Evolutionary conservation across 305 asterid species (phyloP).

Genomic region (Coffea humblotiana): DNA sequence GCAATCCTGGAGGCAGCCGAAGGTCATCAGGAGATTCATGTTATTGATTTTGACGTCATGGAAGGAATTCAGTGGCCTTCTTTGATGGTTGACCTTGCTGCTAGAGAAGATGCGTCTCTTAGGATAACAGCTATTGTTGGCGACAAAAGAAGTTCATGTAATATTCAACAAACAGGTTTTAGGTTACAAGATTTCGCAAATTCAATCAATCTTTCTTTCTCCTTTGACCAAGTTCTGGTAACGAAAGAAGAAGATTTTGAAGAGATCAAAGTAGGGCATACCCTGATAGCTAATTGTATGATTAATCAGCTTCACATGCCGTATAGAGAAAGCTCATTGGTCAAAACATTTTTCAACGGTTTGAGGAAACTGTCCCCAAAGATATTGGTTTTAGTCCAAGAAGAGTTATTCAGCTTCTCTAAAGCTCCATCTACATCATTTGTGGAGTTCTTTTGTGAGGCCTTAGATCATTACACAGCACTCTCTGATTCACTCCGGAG

Average conservation of each 20-base stretch:
- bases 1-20: constrained; percentile 38
- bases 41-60: constrained; percentile 40
- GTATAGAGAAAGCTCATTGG: constrained; percentile 20
- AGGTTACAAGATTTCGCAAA: constrained; percentile 41
- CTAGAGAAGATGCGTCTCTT: constrained; percentile 25
- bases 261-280: constrained; percentile 14
- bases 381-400: constrained; percentile 32
- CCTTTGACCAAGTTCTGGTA: constrained; percentile 28
- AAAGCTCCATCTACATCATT: constrained; percentile 28
- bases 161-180: constrained; percentile 24
- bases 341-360: constrained; percentile 35
- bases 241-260: constrained; percentile 28
- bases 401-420: constrained; percentile 29
- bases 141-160: constrained; percentile 4
- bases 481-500: constrained; percentile 31
- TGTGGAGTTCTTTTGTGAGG: constrained; percentile 36
- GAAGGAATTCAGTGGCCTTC: constrained; percentile 52
- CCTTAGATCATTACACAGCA: constrained; percentile 37
- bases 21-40: constrained; percentile 31
- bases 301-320: constrained; percentile 44
- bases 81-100: constrained; percentile 35
- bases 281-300: constrained; percentile 35
- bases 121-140: constrained; percentile 35
- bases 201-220: constrained; percentile 35
- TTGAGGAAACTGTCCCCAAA: constrained; percentile 32